These are phyloP conservation scores for Poronia punctata DNA, from an alignment of 495 filamentous ascomycete genomes.

Conservation along the genomic window DNA sequence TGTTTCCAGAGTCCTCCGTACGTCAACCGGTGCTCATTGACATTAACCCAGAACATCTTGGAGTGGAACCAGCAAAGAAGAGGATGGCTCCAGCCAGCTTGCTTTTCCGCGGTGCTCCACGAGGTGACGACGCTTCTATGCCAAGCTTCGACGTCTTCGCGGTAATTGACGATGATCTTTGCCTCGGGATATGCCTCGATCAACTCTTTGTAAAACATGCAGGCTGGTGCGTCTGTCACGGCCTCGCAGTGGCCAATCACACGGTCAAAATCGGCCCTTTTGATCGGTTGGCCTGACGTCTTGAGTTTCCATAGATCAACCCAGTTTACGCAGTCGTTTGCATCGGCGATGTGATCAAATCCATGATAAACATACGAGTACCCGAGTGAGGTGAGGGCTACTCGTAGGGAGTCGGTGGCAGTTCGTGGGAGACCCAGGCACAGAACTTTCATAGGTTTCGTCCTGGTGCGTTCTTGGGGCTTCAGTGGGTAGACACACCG, in stretches of 20 bases:
- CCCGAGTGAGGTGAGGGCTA: slow-evolving; percentile 52
- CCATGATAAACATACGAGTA: slow-evolving; percentile 62
- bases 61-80: neutral
- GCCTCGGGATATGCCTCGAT: slow-evolving; percentile 41
- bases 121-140: slow-evolving; percentile 11
- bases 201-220: slow-evolving; percentile 32
- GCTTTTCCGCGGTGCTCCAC: neutral
- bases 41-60: neutral
- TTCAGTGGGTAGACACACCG: neutral
- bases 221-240: slow-evolving; percentile 38
- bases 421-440: slow-evolving; percentile 55
- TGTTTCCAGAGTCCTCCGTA: neutral
- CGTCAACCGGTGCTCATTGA: neutral
- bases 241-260: slow-evolving; percentile 37
- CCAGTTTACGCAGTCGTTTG: neutral
- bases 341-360: slow-evolving; percentile 57
- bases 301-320: neutral
- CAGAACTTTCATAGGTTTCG: slow-evolving; percentile 57
- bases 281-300: slow-evolving; percentile 19
- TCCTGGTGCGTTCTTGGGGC: slow-evolving; percentile 31
- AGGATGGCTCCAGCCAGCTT: neutral
- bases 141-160: slow-evolving; percentile 35
- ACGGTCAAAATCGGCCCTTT: slow-evolving; percentile 44
- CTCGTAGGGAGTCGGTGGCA: slow-evolving; percentile 58
- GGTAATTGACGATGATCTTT: slow-evolving; percentile 36